Evolutionary conservation across 257 asterid species (phyloP).

Genomic region (Capsicum baccatum): DNA sequence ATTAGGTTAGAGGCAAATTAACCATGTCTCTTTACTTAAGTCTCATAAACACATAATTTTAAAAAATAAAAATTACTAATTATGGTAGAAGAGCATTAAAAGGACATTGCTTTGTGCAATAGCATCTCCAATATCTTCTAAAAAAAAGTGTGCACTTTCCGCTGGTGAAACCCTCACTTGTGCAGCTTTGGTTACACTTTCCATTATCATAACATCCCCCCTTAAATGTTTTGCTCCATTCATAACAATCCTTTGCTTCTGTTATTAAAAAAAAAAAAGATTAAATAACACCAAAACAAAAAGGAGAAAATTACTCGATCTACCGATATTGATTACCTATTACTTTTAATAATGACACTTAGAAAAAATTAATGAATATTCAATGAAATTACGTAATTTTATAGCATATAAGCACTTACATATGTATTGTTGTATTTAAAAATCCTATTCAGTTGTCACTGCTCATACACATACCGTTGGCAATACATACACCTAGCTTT

Average conservation of each 20-base stretch:
- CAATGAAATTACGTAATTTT: too few relatives aligned
- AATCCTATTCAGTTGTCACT: too few relatives aligned
- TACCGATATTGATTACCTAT: background rate
- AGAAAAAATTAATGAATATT: too few relatives aligned
- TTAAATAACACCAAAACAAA: too few relatives aligned
- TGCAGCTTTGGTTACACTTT: background rate
- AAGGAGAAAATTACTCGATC: background rate
- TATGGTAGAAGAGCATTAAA: background rate
- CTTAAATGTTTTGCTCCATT: background rate
- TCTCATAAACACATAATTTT: background rate
- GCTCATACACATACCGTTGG: too few relatives aligned
- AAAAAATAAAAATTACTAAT: background rate
- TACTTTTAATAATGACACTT: too few relatives aligned
- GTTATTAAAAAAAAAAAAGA: background rate
- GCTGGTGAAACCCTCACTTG: background rate
- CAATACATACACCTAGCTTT: too few relatives aligned
- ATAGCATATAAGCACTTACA: too few relatives aligned
- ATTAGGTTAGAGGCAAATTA: background rate
- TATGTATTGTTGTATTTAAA: too few relatives aligned
- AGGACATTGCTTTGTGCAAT: constrained; percentile 1
- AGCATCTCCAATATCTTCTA: background rate
- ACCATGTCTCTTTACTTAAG: background rate
- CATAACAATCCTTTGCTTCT: background rate
- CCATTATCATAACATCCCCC: background rate
- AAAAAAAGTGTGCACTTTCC: background rate